Evolutionary conservation across 2,329 filamentous ascomycete genomes (phyloP).

Genomic region (Metarhizium sp.): DNA sequence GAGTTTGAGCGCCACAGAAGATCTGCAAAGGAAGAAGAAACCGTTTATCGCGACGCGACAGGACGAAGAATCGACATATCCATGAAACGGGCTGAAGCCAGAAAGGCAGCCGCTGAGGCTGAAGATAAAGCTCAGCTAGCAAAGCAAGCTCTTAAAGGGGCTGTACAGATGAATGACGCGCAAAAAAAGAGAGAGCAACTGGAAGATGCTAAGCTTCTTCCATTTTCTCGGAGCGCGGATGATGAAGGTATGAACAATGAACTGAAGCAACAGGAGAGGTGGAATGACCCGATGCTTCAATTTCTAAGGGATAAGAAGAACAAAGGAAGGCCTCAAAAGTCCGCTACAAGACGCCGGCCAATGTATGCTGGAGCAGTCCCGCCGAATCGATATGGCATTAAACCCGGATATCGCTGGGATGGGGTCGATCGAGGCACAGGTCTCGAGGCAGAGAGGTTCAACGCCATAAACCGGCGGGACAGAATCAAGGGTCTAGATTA

Average conservation of each 20-base stretch:
- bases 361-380: slow-evolving; percentile 70
- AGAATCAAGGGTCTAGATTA: slow-evolving; percentile 77
- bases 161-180: slow-evolving; percentile 68
- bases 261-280: slow-evolving; percentile 64
- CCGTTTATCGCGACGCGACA: slow-evolving; percentile 90
- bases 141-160: slow-evolving; percentile 66
- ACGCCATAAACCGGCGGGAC: slow-evolving; percentile 68
- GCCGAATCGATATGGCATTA: slow-evolving; percentile 90
- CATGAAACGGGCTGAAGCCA: slow-evolving; percentile 80
- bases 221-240: slow-evolving; percentile 69
- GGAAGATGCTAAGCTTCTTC: slow-evolving; percentile 74
- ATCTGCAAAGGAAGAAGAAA: slow-evolving; percentile 55
- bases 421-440: slow-evolving; percentile 90
- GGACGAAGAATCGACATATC: slow-evolving; percentile 89
- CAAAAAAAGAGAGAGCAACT: slow-evolving; percentile 57
- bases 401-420: slow-evolving; percentile 91
- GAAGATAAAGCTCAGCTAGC: slow-evolving; percentile 63
- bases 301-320: slow-evolving; percentile 53
- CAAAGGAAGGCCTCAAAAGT: slow-evolving; percentile 12
- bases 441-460: slow-evolving; percentile 90
- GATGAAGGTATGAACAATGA: slow-evolving; percentile 81
- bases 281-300: slow-evolving; percentile 88
- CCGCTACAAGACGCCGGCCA: slow-evolving; percentile 39
- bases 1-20: slow-evolving; percentile 36
- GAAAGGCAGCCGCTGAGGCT: slow-evolving; percentile 54